A percentile compares a stretch with the other conserved stretches of the same genome.
These are phyloP conservation scores for Aristolochia fimbriata DNA, from an alignment of 164 flowering plant genomes.

Conservation along the genomic window DNA sequence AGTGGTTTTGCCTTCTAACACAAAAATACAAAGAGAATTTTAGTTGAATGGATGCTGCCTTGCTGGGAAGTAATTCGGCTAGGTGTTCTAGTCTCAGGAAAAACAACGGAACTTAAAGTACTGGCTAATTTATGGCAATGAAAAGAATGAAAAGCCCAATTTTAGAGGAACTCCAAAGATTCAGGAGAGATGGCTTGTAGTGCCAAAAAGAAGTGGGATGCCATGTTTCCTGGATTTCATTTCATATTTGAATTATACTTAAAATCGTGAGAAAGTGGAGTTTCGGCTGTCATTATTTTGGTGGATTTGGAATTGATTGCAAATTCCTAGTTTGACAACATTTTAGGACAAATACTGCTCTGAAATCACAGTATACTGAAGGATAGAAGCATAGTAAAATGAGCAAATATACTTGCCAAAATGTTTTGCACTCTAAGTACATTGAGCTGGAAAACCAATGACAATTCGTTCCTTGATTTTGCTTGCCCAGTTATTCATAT, in stretches of 20 bases:
- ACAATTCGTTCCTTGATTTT: slow-evolving; percentile 5
- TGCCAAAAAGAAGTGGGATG: no score
- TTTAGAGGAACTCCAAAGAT: neutral
- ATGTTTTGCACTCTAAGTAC: neutral
- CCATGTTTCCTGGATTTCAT: no score
- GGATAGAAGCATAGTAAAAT: neutral
- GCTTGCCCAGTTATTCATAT: slow-evolving; percentile 62
- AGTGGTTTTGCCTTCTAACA: neutral
- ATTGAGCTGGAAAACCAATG: neutral
- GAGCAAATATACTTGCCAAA: neutral
- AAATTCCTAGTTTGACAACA: neutral
- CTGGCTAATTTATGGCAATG: neutral
- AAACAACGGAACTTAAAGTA: neutral
- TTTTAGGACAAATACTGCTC: neutral
- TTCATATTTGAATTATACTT: no score
- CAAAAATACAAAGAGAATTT: neutral
- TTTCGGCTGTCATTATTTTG: no score
- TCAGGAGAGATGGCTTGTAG: no score
- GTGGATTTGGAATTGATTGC: no score
- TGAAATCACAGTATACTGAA: no score
- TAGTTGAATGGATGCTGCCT: neutral
- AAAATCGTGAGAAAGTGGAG: no score
- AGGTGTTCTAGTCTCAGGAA: neutral
- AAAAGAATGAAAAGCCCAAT: neutral
- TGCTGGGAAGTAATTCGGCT: neutral